Evolutionary conservation across 352 stramenopile genomes (phyloP).

Genomic region (Phytophthora podocarpi): DNA sequence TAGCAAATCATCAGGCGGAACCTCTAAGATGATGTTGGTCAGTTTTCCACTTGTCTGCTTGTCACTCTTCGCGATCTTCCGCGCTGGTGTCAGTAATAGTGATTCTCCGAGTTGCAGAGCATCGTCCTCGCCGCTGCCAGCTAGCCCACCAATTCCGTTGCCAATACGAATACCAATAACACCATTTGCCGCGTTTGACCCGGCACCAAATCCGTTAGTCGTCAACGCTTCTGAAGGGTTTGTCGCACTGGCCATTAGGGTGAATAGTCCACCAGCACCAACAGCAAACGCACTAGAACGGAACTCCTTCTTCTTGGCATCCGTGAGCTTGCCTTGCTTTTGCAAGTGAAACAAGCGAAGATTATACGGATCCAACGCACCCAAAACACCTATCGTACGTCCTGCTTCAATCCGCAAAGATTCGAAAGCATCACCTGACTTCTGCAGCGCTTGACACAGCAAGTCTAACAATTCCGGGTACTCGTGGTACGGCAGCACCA

Average conservation of each 20-base stretch:
- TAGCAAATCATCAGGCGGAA: constrained; percentile 75
- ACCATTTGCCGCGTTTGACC: constrained; percentile 7
- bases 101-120: constrained; percentile 44
- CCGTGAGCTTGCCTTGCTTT: constrained; percentile 76
- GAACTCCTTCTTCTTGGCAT: constrained; percentile 77
- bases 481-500: constrained; percentile 83
- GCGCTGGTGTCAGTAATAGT: constrained; percentile 52
- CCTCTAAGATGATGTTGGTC: constrained; percentile 63
- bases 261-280: constrained; percentile 39
- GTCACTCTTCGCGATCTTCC: constrained; percentile 68
- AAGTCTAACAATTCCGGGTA: constrained; percentile 86
- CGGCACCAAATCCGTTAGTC: constrained; percentile 20
- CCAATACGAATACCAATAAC: constrained; percentile 47
- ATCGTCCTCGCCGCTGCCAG: constrained; percentile 55
- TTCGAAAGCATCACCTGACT: constrained; percentile 81
- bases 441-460: constrained; percentile 77
- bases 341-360: constrained; percentile 83
- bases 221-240: constrained; percentile 16
- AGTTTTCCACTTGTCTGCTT: constrained; percentile 77
- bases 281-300: constrained; percentile 44
- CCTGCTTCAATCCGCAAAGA: constrained; percentile 80
- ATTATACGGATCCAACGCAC: constrained; percentile 87
- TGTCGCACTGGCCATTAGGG: constrained; percentile 19
- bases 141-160: constrained; percentile 33
- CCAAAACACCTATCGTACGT: constrained; percentile 79